A percentile compares a stretch with the other conserved stretches of the same genome.
phyloP scores from a whole-genome alignment of 495 filamentous ascomycete species.

The Trichoderma reesei region DNA sequence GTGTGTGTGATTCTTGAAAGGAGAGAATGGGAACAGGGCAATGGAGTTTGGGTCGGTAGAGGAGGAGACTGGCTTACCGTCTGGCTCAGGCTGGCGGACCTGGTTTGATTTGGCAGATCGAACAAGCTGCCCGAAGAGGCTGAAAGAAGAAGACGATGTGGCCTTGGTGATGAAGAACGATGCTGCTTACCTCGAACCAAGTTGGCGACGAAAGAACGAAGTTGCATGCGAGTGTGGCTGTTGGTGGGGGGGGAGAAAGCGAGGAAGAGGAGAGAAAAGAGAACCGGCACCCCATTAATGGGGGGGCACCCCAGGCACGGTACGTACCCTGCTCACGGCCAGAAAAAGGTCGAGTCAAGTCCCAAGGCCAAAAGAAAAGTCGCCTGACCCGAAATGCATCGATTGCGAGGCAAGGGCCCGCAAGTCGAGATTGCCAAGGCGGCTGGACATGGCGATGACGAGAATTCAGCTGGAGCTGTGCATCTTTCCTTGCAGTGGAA shows the following conservation, averaged over 20 bases:
- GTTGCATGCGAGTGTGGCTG: background rate
- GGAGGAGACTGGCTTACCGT: background rate
- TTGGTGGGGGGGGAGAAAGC: background rate
- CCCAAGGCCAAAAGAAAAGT: background rate
- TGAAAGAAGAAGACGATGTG: background rate
- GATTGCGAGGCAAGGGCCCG: background rate
- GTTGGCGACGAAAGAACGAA: background rate
- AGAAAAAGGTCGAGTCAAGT: background rate
- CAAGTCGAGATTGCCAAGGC: background rate
- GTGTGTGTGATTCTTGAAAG: background rate
- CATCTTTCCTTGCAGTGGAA: background rate
- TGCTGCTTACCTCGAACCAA: background rate
- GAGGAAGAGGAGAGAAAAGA: slow-evolving; percentile 12
- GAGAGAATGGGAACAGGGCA: background rate
- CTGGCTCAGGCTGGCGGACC: background rate
- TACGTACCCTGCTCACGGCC: slow-evolving; percentile 2
- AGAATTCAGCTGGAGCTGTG: background rate
- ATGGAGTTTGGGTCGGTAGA: background rate
- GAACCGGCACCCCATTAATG: background rate
- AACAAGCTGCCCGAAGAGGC: background rate
- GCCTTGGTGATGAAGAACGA: background rate
- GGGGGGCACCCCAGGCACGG: background rate
- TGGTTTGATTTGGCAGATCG: background rate
- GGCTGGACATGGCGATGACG: background rate
- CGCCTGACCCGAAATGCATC: slow-evolving; percentile 3